phyloP scores from a whole-genome alignment of 2,329 filamentous ascomycete genomes.

The Fusarium buxicola region DNA sequence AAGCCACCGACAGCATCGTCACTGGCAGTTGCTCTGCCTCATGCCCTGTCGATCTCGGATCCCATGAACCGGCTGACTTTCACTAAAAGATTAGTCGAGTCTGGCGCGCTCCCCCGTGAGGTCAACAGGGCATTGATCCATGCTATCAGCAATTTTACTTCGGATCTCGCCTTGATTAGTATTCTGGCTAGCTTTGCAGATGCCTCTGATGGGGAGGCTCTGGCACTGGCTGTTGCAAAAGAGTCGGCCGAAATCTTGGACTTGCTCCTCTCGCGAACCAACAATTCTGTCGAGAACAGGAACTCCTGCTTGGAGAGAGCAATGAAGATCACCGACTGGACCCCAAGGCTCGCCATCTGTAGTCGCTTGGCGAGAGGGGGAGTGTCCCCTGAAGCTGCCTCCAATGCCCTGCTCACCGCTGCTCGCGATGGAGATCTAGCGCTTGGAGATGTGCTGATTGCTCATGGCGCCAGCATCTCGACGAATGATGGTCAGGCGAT shows the following conservation, averaged over 20 bases:
- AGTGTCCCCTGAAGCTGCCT: constrained; percentile 58
- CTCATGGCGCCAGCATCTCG: constrained; percentile 63
- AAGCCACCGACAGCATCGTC: constrained; percentile 55
- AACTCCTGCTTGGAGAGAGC: constrained; percentile 58
- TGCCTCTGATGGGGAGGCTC: constrained; percentile 61
- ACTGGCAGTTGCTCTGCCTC: constrained; percentile 62
- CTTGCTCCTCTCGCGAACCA: constrained; percentile 55
- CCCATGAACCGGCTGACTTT: constrained; percentile 63
- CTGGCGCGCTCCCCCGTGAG: constrained; percentile 61
- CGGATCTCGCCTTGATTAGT: constrained; percentile 62
- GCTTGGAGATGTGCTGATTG: constrained; percentile 63
- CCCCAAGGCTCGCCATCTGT: constrained; percentile 57
- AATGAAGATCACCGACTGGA: constrained; percentile 55
- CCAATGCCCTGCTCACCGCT: constrained; percentile 62
- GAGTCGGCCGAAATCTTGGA: constrained; percentile 59
- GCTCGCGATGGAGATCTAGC: constrained; percentile 64
- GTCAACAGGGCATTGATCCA: constrained; percentile 64
- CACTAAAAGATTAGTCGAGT: constrained; percentile 61
- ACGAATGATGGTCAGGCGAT: constrained; percentile 65
- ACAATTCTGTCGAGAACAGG: constrained; percentile 53
- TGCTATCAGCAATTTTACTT: constrained; percentile 59
- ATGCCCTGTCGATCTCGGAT: constrained; percentile 63
- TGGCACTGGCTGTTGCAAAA: constrained; percentile 59
- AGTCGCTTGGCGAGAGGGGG: constrained; percentile 59
- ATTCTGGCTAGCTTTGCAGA: constrained; percentile 61